phyloP scores from a whole-genome alignment of 148 eudicot genomes.

The Mesembryanthemum crystallinum region DNA sequence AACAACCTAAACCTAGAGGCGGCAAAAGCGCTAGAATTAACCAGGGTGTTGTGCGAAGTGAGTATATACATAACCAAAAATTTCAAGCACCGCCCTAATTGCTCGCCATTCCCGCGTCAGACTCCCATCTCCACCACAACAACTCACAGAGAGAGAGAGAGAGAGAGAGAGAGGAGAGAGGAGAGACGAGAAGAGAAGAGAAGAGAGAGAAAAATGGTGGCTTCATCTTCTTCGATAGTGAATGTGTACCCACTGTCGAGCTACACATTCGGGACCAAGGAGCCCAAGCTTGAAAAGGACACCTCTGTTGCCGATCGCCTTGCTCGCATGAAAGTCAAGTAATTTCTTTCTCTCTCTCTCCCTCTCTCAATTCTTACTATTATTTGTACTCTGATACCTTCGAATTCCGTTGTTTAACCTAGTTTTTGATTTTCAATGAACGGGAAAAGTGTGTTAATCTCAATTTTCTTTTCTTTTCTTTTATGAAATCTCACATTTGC shows the following conservation, averaged over 20 bases:
- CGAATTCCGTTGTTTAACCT: not conserved
- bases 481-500: not conserved
- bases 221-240: slow-evolving; percentile 45
- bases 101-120: slow-evolving; percentile 10
- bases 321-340: slow-evolving; percentile 95
- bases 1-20: no score
- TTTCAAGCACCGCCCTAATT: not conserved
- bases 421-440: not conserved
- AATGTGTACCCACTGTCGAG: slow-evolving; percentile 69
- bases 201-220: slow-evolving; percentile 41
- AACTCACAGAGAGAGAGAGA: not conserved
- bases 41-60: no score
- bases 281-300: slow-evolving; percentile 91
- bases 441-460: no score
- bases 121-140: not conserved
- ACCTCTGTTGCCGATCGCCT: slow-evolving; percentile 96
- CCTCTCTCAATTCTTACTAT: not conserved
- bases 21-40: no score
- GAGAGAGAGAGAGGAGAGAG: slow-evolving; percentile 6
- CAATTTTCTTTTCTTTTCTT: not conserved
- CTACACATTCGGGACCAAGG: slow-evolving; percentile 86
- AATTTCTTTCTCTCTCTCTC: not conserved
- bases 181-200: slow-evolving; percentile 7
- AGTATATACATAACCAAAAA: no score
- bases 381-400: no score